Conservation (phyloP, 176 grass and related monocot species). For the Carex scoparia region DNA sequence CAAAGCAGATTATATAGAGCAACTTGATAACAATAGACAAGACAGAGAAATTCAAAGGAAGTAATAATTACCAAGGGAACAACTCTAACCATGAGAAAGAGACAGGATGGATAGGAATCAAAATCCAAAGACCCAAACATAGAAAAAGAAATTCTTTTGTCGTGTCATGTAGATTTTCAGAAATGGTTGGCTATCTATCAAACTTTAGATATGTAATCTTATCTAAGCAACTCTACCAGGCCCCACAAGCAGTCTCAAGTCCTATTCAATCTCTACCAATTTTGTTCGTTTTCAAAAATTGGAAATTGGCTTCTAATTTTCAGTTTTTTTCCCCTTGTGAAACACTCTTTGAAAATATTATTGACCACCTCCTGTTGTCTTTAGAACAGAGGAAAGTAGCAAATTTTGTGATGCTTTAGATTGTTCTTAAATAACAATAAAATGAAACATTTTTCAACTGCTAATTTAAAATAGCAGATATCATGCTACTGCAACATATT, state of each 20-base stretch:
- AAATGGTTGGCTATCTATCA: slow-evolving; percentile 4
- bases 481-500: neutral
- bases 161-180: neutral
- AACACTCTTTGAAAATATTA: neutral
- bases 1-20: neutral
- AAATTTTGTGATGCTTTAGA: neutral
- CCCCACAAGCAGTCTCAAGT: slow-evolving; percentile 13
- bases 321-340: neutral
- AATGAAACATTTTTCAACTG: neutral
- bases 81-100: slow-evolving; percentile 15
- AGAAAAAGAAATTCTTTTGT: slow-evolving; percentile 14
- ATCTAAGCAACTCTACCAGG: neutral
- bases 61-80: slow-evolving; percentile 3
- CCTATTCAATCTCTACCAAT: neutral
- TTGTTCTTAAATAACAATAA: neutral
- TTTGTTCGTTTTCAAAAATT: neutral
- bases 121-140: neutral
- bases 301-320: neutral
- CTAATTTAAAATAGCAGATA: neutral
- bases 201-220: neutral
- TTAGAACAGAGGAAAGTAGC: neutral
- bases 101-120: neutral
- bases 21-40: neutral
- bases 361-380: neutral
- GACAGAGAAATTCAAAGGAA: neutral